phyloP scores from a whole-genome alignment of 441 rosid species.

The Sinapis alba region DNA sequence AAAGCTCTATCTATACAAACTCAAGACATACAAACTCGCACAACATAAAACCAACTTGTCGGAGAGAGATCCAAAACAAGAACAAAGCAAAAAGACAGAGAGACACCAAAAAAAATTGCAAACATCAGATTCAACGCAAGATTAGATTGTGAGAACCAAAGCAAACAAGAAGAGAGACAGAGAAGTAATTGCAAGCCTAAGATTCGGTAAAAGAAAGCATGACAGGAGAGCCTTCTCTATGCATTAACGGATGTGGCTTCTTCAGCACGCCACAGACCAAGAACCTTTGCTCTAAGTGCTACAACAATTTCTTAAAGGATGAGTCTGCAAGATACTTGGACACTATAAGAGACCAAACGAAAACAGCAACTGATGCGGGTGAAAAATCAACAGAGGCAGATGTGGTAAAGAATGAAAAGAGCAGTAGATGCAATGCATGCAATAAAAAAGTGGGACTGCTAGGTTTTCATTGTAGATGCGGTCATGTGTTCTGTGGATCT shows the following conservation, averaged over 20 bases:
- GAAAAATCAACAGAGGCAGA: neutral
- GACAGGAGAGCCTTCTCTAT: conserved; percentile 22
- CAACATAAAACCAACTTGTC: neutral
- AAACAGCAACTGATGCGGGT: neutral
- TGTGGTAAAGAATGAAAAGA: neutral
- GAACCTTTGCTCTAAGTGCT: conserved; percentile 36
- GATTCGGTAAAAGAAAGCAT: neutral
- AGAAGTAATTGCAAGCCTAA: neutral
- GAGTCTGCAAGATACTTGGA: conserved; percentile 21
- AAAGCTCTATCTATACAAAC: neutral
- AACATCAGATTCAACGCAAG: neutral
- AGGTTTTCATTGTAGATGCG: conserved; percentile 58
- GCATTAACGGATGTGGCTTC: conserved; percentile 37
- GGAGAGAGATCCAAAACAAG: neutral
- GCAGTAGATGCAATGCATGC: conserved; percentile 43
- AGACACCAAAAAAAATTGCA: neutral
- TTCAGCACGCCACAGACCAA: conserved; percentile 31
- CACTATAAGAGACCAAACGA: neutral
- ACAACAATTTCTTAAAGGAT: conserved; percentile 19
- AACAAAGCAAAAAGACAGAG: neutral
- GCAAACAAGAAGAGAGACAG: neutral
- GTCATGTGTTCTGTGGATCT: conserved; percentile 42
- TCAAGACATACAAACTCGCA: neutral
- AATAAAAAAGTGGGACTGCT: conserved; percentile 50
- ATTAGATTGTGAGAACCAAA: neutral